Evolutionary conservation across 352 stramenopile genomes (phyloP), one percentile per base, ranked within the genome.

Genomic region (Phytophthora pseudosyringae): DNA sequence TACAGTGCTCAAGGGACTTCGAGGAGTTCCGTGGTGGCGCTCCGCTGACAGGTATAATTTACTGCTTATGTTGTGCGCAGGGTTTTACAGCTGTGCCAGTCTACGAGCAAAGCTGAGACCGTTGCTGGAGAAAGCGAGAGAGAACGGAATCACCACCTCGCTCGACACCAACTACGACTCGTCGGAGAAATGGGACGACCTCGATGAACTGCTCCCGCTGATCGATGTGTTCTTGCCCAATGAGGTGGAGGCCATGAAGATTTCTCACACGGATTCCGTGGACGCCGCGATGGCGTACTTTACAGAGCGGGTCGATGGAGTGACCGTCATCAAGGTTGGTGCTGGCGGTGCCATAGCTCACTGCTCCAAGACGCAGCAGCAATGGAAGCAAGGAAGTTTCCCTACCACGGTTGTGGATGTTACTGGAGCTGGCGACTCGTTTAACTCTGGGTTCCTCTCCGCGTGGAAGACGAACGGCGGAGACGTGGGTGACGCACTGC

Each of bases 101-200:
- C 68, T 95, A 15, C 72, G 88, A 61, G 40, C 67, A 10, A 84
- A 82, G n/a, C 67, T 95, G 38, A 77, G 77, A 67, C 69, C 76
- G 25, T 47, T 92, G 43, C 61, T 94, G 7, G 54, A 82, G 48
- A 80, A 79, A 58, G 84, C 84, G 12, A 81, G 68, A 35, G 72
- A 73, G 21, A 78, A 80, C 26, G 87, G 85, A 4, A 80, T 94
- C 26, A 93, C 83, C 12, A 89, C 82, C 11, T 93, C 86, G 5
- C 71, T 95, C 15, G 88, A 95, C 57, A 94, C 84, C 15, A 95
- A 95, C 67, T 95, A 94, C 64, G 88, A 94, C 56, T 78, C 72
- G 25, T 80, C 71, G 15, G 86, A 93, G 64, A 53, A 69, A 31
- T 95, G 88, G 86, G 54, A 66, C 3, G 84, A 75, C 3, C 71